Conservation (phyloP, 1,284 basidiomycete species). For the Sanghuangporus baumii region DNA sequence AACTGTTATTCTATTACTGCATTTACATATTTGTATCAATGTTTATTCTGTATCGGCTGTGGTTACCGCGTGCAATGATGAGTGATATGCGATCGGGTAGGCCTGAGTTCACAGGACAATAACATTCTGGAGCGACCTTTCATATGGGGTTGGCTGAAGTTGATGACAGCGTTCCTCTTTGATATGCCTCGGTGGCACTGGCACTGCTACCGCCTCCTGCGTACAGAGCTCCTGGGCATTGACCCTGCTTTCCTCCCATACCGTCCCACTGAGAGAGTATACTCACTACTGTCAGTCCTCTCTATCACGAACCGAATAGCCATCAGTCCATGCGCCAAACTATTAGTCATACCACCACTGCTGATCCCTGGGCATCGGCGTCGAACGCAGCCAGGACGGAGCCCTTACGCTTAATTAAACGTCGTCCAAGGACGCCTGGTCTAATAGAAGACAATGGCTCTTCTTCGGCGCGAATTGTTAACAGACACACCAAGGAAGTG, state of each 20-base stretch:
- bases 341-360: background rate
- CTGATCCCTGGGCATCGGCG: background rate
- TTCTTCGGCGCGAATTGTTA: background rate
- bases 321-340: background rate
- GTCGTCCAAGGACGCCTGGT: background rate
- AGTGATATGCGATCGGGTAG: background rate
- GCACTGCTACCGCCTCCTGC: background rate
- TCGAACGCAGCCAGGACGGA: background rate
- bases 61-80: slow-evolving; percentile 3
- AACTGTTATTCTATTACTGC: background rate
- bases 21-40: background rate
- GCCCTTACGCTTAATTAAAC: background rate
- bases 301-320: background rate
- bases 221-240: background rate
- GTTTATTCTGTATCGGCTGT: background rate
- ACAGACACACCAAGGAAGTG: background rate
- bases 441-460: background rate
- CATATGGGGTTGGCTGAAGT: background rate
- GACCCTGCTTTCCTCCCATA: background rate
- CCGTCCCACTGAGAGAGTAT: background rate
- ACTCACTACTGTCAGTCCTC: background rate
- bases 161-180: background rate
- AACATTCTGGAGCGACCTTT: background rate
- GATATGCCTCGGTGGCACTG: background rate
- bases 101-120: background rate